Evolutionary conservation across 2,329 filamentous ascomycete species (phyloP), one percentile per base, ranked within the genome.

Genomic region (Penicillium sumatraense): DNA sequence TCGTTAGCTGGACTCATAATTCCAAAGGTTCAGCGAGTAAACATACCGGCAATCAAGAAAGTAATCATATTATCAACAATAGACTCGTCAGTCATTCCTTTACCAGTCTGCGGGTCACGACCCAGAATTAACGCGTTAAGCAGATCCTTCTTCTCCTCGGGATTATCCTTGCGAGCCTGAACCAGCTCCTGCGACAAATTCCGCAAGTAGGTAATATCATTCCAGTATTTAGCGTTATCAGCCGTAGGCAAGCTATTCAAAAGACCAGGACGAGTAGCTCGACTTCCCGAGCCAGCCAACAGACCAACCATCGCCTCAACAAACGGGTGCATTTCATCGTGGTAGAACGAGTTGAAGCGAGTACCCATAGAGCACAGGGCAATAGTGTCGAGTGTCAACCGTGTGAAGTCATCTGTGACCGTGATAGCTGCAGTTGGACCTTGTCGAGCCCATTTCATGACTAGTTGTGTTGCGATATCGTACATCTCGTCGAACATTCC

Each of bases 271-370:
- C 82, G 79, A 54, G 72, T 73, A 10, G 80, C 71, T 27, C 85
- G 79, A 8, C 72, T 75, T 27, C 81, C 83, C 5, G 80, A 82
- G 57, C 87, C 85, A 11, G 71, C 65, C 1, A 92, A 75, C 51
- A 89, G 83, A n/a, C 80, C 79, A 1, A 79, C 79, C 88, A 91
- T 90, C 29, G 86, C 83, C 41, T 80, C 70, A 35, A 91, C 80
- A 62, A 92, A 91, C 0, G 88, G 88, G 61, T 92, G 89, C 69
- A 88, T 75, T 8, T 85, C 78, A 13, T 89, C 83, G 24, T 80
- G 79, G 67, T 91, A 92, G 72, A 87, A 91, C 1, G 84, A 87
- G 72, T 91, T 91, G 79, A 91, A 91, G 16, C 89, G 85, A 56
- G 81, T 88, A 33, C 83, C 83, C 85, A 90, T 88, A n/a, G 84